Percentiles rank a stretch among this genome's conserved stretches.
Evolutionary conservation across 2,329 filamentous ascomycete species (phyloP).

Genomic region (Scleromitrula shiraiana): DNA sequence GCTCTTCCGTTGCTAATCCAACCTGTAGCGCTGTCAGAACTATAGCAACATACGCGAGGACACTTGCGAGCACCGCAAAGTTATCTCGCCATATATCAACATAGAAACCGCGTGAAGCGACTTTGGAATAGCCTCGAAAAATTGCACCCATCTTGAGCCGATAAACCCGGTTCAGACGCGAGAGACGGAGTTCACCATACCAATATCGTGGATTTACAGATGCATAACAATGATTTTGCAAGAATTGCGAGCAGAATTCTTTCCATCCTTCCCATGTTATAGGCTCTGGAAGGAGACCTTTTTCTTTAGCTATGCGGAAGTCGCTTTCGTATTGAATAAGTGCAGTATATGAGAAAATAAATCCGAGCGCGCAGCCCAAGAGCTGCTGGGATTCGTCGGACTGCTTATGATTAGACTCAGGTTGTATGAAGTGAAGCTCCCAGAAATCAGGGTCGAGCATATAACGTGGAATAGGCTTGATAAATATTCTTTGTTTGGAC

Average conservation of each 20-base stretch:
- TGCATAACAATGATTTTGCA: conserved; percentile 6
- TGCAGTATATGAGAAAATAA: conserved; percentile 29
- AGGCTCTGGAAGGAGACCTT: conserved; percentile 23
- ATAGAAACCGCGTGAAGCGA: conserved; percentile 30
- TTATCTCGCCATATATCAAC: conserved; percentile 36
- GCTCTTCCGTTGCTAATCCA: conserved; percentile 32
- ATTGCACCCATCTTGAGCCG: conserved; percentile 1
- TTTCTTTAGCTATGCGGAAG: conserved; percentile 29
- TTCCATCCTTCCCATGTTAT: conserved; percentile 22
- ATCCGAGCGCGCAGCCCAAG: conserved; percentile 23
- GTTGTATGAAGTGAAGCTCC: conserved; percentile 5
- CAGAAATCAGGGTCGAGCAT: conserved; percentile 26
- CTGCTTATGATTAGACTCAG: neutral
- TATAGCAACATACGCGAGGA: conserved; percentile 37
- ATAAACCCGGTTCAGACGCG: conserved; percentile 26
- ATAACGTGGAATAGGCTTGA: conserved; percentile 30
- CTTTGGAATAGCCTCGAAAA: conserved; percentile 11
- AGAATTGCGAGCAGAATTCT: conserved; percentile 14
- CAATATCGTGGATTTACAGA: conserved; percentile 26
- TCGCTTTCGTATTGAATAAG: conserved; percentile 32
- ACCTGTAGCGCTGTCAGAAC: conserved; percentile 44
- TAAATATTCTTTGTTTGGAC: conserved; percentile 24
- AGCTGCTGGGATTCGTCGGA: neutral
- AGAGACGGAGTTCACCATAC: conserved; percentile 31
- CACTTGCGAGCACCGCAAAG: conserved; percentile 34